Base-by-base conservation (phyloP, 2,329 filamentous ascomycete genomes). In the Pseudopyricularia javanii region DNA sequence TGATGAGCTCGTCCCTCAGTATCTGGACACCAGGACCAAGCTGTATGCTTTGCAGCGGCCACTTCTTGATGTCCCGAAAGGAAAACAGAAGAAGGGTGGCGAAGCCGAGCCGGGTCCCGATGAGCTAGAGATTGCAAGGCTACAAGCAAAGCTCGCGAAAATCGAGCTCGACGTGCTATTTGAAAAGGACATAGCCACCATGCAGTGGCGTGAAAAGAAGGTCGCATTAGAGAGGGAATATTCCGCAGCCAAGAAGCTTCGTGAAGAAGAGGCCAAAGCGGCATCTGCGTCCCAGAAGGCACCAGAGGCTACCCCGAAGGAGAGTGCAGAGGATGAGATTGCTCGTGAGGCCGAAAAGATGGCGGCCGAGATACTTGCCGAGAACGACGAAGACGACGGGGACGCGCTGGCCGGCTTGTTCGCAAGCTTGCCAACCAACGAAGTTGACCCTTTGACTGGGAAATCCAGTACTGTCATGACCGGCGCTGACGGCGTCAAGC, bases 131-230 rank as follows among this genome's bases (percentile, higher is more conserved):
- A 71, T 82, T 45, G 76, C 77, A 9, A 88, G 83, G 59, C 68
- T 95, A 2, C 75, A 85, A 40, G 81, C 83, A 15, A 94, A 91
- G 63, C 70, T 96, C 37, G 76, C 82, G 35, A 79, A 79, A 56
- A 88, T 96, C 43, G 85, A 93, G 61, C 85, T 80, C 26, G 87
- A 91, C 62, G 74, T 89, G 15, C 69, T 91, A 3, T 90, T 91
- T 60, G 86, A 91, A 62, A 77, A 75, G 54, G 72, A 75, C 47
- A 65, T 78, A 33, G 86, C 85, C 4, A 80, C 87, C 53, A 71
- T 78, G 55, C 70, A 78, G 59, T 91, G 86, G 87, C 78, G 74
- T 55, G 65, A 70, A 6, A 76, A 76, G 55, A 75, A 74, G 37
- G 74, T 82, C 33, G 68, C 74, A 22, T 63, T 91, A 12, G 80